phyloP scores from a whole-genome alignment of 768 basidiomycete species.

The Boletus barrowsii region DNA sequence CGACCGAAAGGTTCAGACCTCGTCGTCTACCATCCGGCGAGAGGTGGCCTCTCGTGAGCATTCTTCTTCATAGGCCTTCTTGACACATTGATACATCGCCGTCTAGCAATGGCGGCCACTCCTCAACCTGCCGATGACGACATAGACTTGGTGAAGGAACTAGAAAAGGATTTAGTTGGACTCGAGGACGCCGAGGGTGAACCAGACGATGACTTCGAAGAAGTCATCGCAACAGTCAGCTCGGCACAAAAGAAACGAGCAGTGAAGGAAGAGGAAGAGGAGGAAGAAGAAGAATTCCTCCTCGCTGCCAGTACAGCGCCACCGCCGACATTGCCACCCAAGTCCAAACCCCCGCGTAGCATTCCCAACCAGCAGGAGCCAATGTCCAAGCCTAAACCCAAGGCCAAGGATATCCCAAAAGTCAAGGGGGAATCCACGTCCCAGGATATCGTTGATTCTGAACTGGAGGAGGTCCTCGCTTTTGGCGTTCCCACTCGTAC shows the following conservation, averaged over 20 bases:
- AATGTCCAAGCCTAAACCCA: slow-evolving; percentile 24
- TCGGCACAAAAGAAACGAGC: slow-evolving; percentile 33
- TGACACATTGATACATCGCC: not conserved
- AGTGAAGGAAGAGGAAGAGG: slow-evolving; percentile 21
- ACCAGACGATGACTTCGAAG: slow-evolving; percentile 44
- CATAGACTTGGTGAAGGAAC: slow-evolving; percentile 27
- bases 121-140: slow-evolving; percentile 27
- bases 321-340: slow-evolving; percentile 28
- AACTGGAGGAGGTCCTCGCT: slow-evolving; percentile 44
- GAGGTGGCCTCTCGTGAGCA: slow-evolving; percentile 26
- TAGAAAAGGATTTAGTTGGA: slow-evolving; percentile 25
- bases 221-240: slow-evolving; percentile 34
- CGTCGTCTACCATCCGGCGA: slow-evolving; percentile 15
- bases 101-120: slow-evolving; percentile 19
- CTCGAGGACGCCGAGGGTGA: slow-evolving; percentile 39
- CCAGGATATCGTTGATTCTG: slow-evolving; percentile 25
- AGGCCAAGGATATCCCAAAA: slow-evolving; percentile 23
- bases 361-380: slow-evolving; percentile 24
- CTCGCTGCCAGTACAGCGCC: slow-evolving; percentile 18
- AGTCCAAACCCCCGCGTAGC: slow-evolving; percentile 31
- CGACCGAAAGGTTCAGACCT: slow-evolving; percentile 41
- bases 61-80: not conserved
- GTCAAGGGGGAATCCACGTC: slow-evolving; percentile 21
- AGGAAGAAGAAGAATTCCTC: slow-evolving; percentile 34
- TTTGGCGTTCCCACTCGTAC: slow-evolving; percentile 46